Conservation (phyloP, 139 green algal genomes). For the Volvox reticuliferus region DNA sequence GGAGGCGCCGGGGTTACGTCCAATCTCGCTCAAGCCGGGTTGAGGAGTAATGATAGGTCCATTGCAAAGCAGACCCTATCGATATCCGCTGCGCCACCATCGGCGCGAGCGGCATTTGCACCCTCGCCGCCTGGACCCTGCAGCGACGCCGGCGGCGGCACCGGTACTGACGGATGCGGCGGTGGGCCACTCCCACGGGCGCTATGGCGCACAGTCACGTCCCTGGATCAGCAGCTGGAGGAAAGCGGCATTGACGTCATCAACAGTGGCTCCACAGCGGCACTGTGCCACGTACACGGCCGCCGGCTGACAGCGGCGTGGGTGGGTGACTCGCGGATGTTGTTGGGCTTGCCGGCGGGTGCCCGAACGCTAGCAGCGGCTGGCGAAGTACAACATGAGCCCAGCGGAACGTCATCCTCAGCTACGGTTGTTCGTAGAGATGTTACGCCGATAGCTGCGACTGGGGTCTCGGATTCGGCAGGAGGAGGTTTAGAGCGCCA, state of each 20-base stretch:
- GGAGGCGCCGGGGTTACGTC: neutral
- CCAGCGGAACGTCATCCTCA: too few relatives aligned
- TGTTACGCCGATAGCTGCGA: too few relatives aligned
- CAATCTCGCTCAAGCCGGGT: too few relatives aligned
- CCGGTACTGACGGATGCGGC: neutral
- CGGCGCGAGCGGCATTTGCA: neutral
- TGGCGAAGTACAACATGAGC: too few relatives aligned
- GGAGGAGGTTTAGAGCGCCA: too few relatives aligned
- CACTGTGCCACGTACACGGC: constrained; percentile 52
- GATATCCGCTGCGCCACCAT: neutral
- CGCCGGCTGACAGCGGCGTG: constrained; percentile 59
- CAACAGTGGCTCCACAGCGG: constrained; percentile 53
- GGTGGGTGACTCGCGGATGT: constrained; percentile 60
- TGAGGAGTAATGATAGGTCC: too few relatives aligned
- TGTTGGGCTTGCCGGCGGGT: constrained; percentile 46
- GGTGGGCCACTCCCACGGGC: constrained; percentile 3
- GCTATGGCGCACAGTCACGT: neutral
- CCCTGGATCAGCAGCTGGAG: constrained; percentile 40
- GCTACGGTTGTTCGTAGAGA: too few relatives aligned
- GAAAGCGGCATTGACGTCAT: constrained; percentile 43
- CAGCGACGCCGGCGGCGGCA: neutral
- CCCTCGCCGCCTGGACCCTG: neutral
- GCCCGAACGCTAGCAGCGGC: neutral
- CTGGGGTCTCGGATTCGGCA: too few relatives aligned
- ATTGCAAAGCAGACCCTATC: neutral